Conservation (phyloP, 805 yeast genomes). For the Hanseniaspora thailandica region DNA sequence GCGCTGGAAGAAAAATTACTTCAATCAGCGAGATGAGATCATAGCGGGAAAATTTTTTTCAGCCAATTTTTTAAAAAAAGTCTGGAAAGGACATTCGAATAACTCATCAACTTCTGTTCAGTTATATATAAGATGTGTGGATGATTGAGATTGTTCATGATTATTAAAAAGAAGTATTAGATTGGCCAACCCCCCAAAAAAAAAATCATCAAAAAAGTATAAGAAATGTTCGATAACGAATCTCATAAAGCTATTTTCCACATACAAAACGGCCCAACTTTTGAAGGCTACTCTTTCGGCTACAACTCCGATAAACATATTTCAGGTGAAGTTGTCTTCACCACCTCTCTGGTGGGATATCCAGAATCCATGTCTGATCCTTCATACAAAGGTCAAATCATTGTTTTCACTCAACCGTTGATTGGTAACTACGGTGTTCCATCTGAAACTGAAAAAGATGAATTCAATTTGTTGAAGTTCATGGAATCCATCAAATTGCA, state of each 20-base stretch:
- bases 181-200: neutral
- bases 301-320: slow-evolving; percentile 62
- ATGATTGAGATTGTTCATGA: too few species aligned
- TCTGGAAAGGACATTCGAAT: neutral
- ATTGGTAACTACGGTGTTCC: slow-evolving; percentile 99
- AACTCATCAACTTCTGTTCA: neutral
- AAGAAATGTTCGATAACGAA: slow-evolving; percentile 11
- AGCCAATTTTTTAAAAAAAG: neutral
- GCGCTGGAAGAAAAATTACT: neutral
- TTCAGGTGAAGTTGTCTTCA: slow-evolving; percentile 95
- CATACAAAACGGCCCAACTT: slow-evolving; percentile 84
- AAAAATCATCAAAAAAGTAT: neutral
- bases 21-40: slow-evolving; percentile 1
- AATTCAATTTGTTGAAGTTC: slow-evolving; percentile 73
- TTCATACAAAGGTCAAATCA: slow-evolving; percentile 90
- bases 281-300: slow-evolving; percentile 90
- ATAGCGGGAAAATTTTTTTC: too few species aligned
- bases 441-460: slow-evolving; percentile 64
- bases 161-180: too few species aligned
- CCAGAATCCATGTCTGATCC: slow-evolving; percentile 99
- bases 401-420: slow-evolving; percentile 92
- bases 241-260: slow-evolving; percentile 68
- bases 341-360: slow-evolving; percentile 95
- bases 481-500: slow-evolving; percentile 86
- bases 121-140: neutral